phyloP scores from a whole-genome alignment of 164 flowering plant genomes.

The Nymphaea thermarum region DNA sequence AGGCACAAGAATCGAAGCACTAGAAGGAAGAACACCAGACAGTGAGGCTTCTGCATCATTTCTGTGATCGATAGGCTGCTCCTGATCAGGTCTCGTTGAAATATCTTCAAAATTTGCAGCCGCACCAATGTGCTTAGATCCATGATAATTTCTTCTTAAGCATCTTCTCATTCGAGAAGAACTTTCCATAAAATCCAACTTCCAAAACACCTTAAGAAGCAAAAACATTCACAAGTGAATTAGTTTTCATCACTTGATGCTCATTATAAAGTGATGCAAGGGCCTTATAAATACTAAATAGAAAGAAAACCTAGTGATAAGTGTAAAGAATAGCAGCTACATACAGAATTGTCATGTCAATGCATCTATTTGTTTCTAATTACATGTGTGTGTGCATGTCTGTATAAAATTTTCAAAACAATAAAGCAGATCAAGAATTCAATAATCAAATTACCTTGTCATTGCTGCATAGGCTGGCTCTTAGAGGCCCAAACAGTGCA shows the following conservation, averaged over 20 bases:
- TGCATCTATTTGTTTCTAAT: no score
- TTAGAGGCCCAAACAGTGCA: constrained; percentile 73
- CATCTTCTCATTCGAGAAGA: constrained; percentile 87
- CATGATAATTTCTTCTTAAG: constrained; percentile 66
- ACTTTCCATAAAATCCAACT: constrained; percentile 86
- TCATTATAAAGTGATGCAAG: no score
- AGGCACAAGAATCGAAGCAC: constrained; percentile 57
- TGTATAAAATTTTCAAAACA: no score
- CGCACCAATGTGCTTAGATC: constrained; percentile 84
- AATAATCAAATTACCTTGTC: constrained; percentile 29
- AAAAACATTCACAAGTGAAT: background rate
- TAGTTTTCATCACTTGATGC: background rate
- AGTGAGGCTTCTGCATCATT: constrained; percentile 7
- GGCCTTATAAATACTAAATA: no score
- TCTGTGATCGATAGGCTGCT: constrained; percentile 16
- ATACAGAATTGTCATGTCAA: no score
- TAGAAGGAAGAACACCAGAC: constrained; percentile 25
- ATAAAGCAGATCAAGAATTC: no score
- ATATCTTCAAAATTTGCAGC: constrained; percentile 68
- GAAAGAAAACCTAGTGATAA: no score
- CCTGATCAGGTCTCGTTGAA: constrained; percentile 22
- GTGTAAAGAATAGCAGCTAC: no score
- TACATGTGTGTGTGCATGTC: no score
- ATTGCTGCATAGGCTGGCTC: constrained; percentile 34
- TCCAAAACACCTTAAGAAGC: constrained; percentile 70